Evolutionary conservation across 2,329 filamentous ascomycete genomes (phyloP).

Genomic region (Aspergillus piperis): DNA sequence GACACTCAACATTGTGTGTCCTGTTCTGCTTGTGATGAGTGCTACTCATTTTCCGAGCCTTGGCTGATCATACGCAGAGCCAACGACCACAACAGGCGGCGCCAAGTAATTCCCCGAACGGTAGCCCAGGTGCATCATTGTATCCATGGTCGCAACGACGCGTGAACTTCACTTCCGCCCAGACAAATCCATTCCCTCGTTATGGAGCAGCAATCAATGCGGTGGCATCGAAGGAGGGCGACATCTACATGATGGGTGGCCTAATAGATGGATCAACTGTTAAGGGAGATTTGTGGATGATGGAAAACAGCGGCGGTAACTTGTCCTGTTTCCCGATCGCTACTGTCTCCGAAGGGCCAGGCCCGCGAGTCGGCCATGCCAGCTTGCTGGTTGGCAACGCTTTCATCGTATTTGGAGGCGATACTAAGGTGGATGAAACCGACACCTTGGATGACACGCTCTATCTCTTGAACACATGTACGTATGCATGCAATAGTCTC

Average conservation of each 20-base stretch:
- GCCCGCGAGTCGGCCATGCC: conserved; percentile 89
- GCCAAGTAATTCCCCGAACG: conserved; percentile 51
- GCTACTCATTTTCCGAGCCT: neutral
- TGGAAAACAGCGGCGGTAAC: conserved; percentile 79
- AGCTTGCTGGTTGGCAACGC: conserved; percentile 95
- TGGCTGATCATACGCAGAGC: conserved; percentile 19
- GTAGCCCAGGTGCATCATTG: conserved; percentile 71
- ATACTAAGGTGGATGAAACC: conserved; percentile 93
- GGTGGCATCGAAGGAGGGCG: conserved; percentile 89
- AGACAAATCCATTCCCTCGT: conserved; percentile 86
- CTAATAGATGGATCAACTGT: conserved; percentile 93
- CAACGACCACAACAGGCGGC: conserved; percentile 53
- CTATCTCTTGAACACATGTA: conserved; percentile 96
- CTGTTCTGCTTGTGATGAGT: neutral
- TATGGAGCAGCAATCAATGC: conserved; percentile 97
- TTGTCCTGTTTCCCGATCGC: conserved; percentile 89
- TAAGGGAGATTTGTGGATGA: conserved; percentile 96
- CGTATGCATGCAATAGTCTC: conserved; percentile 44
- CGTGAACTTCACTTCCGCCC: conserved; percentile 78
- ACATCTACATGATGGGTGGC: conserved; percentile 97
- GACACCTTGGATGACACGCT: conserved; percentile 92
- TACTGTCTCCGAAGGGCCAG: conserved; percentile 90
- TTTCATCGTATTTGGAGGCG: conserved; percentile 97
- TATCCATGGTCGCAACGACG: conserved; percentile 96
- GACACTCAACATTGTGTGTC: neutral